Percentiles rank a stretch among this genome's conserved stretches.
Conservation (phyloP, 2,329 filamentous ascomycete species). For the Fusarium drepaniforme region DNA sequence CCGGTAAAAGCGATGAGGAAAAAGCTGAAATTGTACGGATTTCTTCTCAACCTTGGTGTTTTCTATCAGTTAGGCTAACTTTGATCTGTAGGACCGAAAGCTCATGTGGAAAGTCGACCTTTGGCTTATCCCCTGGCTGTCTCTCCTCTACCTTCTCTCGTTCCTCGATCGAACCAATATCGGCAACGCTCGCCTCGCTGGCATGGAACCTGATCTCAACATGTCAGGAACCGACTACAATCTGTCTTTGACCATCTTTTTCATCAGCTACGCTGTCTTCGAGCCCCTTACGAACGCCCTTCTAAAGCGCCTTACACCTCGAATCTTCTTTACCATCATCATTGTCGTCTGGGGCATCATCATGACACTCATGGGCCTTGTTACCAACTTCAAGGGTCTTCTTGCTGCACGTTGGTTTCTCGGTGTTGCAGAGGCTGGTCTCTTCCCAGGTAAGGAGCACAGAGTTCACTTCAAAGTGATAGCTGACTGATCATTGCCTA, state of each 20-base stretch:
- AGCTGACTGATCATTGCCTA: neutral
- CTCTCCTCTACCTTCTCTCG: slow-evolving; percentile 67
- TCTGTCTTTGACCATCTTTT: slow-evolving; percentile 71
- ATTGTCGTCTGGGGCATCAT: slow-evolving; percentile 68
- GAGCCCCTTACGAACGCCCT: slow-evolving; percentile 75
- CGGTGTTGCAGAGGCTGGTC: slow-evolving; percentile 74
- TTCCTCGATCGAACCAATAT: slow-evolving; percentile 56
- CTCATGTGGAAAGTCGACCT: slow-evolving; percentile 69
- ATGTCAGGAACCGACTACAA: slow-evolving; percentile 65
- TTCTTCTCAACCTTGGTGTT: too few species aligned
- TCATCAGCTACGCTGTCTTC: slow-evolving; percentile 76
- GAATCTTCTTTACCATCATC: slow-evolving; percentile 72
- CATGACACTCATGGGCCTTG: slow-evolving; percentile 63
- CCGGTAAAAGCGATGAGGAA: neutral
- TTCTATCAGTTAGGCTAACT: neutral
- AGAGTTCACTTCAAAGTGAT: too few species aligned
- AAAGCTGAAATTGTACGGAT: neutral
- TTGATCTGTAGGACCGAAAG: slow-evolving; percentile 54
- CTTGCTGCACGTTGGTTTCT: slow-evolving; percentile 67
- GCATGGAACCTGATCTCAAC: slow-evolving; percentile 31
- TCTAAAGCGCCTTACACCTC: slow-evolving; percentile 73
- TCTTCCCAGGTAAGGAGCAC: slow-evolving; percentile 64
- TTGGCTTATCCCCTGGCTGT: slow-evolving; percentile 69
- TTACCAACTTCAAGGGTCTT: slow-evolving; percentile 57
- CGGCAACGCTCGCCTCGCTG: slow-evolving; percentile 62